These are phyloP conservation scores for Aspergillus bombycis DNA, from an alignment of 2,329 filamentous ascomycete genomes.

Conservation along the genomic window DNA sequence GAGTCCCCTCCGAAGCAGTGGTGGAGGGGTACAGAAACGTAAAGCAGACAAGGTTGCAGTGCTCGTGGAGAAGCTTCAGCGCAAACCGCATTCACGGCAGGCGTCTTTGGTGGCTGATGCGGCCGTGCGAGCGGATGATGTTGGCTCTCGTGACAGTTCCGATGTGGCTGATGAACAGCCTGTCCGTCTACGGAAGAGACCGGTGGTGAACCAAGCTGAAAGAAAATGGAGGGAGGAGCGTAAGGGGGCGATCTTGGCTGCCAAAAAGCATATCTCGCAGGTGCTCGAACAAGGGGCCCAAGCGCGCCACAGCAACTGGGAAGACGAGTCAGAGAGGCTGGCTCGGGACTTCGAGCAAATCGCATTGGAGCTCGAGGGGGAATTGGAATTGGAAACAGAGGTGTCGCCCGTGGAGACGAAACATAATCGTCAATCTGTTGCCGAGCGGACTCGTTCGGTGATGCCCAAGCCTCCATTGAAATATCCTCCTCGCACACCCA, in stretches of 20 bases:
- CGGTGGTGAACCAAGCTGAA: constrained; percentile 46
- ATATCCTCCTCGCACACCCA: constrained; percentile 41
- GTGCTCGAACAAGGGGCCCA: constrained; percentile 41
- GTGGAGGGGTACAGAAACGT: constrained; percentile 41
- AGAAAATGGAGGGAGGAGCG: constrained; percentile 42
- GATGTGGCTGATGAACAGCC: constrained; percentile 15
- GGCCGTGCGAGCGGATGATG: constrained; percentile 21
- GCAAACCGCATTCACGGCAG: constrained; percentile 36
- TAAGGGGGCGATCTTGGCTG: constrained; percentile 36
- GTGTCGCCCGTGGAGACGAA: constrained; percentile 6
- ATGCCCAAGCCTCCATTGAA: constrained; percentile 37
- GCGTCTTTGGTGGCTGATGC: constrained; percentile 38
- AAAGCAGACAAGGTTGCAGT: constrained; percentile 38
- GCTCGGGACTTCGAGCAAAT: constrained; percentile 47
- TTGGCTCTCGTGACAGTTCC: constrained; percentile 4
- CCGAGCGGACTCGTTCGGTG: constrained; percentile 12
- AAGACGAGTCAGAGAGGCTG: constrained; percentile 47
- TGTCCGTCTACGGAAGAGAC: constrained; percentile 38
- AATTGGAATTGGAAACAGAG: constrained; percentile 23
- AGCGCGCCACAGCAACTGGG: constrained; percentile 43
- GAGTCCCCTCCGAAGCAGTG: constrained; percentile 29
- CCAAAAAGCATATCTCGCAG: constrained; percentile 38
- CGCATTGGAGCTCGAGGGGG: constrained; percentile 45
- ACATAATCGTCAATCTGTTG: constrained; percentile 5
- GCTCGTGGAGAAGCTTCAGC: constrained; percentile 43